Evolutionary conservation across 2,329 filamentous ascomycete species (phyloP).

Genomic region (Hymenoscyphus infarciens): DNA sequence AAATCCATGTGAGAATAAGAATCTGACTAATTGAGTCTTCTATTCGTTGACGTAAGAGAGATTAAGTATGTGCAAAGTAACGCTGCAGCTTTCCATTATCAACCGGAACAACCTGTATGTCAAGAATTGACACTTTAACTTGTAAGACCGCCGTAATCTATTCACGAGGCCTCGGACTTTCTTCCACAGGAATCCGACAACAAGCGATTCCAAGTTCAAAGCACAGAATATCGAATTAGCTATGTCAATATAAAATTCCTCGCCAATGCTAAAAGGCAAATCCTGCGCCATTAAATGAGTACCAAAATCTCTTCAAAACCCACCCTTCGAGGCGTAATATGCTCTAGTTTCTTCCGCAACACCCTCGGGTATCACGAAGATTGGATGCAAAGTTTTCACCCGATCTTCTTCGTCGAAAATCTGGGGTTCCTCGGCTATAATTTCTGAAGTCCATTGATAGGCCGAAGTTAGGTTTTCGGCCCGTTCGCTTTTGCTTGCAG

Average conservation of each 20-base stretch:
- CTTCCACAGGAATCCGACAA: not conserved
- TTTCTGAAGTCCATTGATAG: conserved; percentile 40
- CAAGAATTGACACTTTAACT: not conserved
- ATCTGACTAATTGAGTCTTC: conserved; percentile 1
- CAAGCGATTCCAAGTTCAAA: not conserved
- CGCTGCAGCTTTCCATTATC: not conserved
- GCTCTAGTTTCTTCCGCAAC: conserved; percentile 30
- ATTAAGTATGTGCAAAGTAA: conserved; percentile 3
- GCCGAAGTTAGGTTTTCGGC: conserved; percentile 34
- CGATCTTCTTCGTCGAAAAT: conserved; percentile 70
- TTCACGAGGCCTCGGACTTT: not conserved
- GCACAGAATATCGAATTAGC: not conserved
- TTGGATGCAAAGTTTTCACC: conserved; percentile 70
- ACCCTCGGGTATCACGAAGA: conserved; percentile 77
- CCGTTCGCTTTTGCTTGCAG: conserved; percentile 34
- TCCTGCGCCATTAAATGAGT: not conserved
- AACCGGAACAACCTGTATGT: not conserved
- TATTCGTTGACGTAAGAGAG: not conserved
- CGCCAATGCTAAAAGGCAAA: not conserved
- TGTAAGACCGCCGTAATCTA: not conserved
- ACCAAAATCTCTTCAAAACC: conserved; percentile 23
- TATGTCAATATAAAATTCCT: not conserved
- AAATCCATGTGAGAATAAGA: not conserved
- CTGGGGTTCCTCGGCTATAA: conserved; percentile 48
- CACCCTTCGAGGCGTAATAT: conserved; percentile 32